These are phyloP conservation scores for Opeltia flavorubescens DNA, from an alignment of 495 filamentous ascomycete genomes.

Conservation along the genomic window DNA sequence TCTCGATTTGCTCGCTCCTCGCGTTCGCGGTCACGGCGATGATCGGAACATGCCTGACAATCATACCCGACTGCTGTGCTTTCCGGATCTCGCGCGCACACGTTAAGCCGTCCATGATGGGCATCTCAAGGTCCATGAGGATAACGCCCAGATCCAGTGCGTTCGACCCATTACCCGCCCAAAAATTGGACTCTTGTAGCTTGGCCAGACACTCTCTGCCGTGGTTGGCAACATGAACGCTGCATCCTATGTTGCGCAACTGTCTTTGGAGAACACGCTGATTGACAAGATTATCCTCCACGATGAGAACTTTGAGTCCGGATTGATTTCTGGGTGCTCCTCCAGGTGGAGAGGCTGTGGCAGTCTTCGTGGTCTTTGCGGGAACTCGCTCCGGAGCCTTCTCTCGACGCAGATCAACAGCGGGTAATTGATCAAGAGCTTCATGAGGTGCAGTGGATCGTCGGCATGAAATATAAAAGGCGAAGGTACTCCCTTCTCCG, in stretches of 20 bases:
- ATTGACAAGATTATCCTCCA: slow-evolving; percentile 75
- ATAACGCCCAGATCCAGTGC: slow-evolving; percentile 43
- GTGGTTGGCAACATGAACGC: slow-evolving; percentile 56
- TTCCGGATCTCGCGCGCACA: slow-evolving; percentile 53
- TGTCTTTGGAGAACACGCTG: slow-evolving; percentile 53
- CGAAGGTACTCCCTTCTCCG: slow-evolving; percentile 67
- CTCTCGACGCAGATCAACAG: not conserved
- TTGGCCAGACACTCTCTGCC: slow-evolving; percentile 58
- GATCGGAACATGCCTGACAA: slow-evolving; percentile 49
- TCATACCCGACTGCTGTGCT: slow-evolving; percentile 36
- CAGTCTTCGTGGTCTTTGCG: slow-evolving; percentile 12
- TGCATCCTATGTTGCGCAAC: slow-evolving; percentile 46
- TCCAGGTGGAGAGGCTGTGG: slow-evolving; percentile 6
- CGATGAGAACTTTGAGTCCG: slow-evolving; percentile 43
- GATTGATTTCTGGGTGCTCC: slow-evolving; percentile 2
- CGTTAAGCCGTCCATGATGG: slow-evolving; percentile 63
- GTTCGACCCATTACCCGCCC: slow-evolving; percentile 12
- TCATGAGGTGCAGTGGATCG: slow-evolving; percentile 26
- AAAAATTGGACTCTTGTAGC: slow-evolving; percentile 22
- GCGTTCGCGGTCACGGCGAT: slow-evolving; percentile 71
- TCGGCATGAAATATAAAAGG: slow-evolving; percentile 61
- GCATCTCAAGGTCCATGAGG: slow-evolving; percentile 80
- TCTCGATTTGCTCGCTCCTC: slow-evolving; percentile 47
- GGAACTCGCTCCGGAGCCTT: not conserved
- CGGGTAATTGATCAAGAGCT: slow-evolving; percentile 9